Base-by-base conservation (phyloP, 176 grass and related monocot genomes). In the Carex pumila region DNA sequence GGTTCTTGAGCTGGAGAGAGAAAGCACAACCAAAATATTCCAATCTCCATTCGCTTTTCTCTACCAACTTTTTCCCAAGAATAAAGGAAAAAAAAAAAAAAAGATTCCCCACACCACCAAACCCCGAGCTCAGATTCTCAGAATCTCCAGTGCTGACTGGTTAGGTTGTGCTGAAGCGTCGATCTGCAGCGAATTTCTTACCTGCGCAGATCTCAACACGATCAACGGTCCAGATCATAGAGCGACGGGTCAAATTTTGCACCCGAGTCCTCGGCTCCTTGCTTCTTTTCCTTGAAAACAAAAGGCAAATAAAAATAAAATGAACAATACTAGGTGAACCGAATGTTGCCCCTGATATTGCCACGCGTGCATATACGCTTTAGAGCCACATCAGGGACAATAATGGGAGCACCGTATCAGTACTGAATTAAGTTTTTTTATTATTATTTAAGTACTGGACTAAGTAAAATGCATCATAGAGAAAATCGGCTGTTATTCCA, bases 61-160 rank as follows among this genome's bases (percentile, higher is more conserved):
- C 55, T 3, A 58, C 21, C 61, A 31, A 64, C 22, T 64, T 3
- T 11, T 47, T 47, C 17, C 41, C 18, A 47, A 49, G 39, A 49
- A 72, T 2, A 72, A 72, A 71, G 67, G 39, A 45, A 72, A 43
- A 7, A 72, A 72, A 72, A 72, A 72, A 72, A 72, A 71, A 68
- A 8, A 49, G 69, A 72, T 73, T 73, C 70, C 11, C 11, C n/a
- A 19, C 5, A 9, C 70, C 43, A 19, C 69, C 37, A 72, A 36
- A 34, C 34, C 15, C 36, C 1, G 10, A 50, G 34, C 14, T 8
- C 6, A 39, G 66, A 69, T 69, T 69, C 66, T 69, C 31, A 1
- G 66, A 69, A 69, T 70, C 66, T 70, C 6, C 13, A 4, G 37
- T 41, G 7, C 34, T 12, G n/a, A 73, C 70, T 10, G 67, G 67